Percentiles rank a stretch among this genome's conserved stretches.
Conservation (phyloP, 2,329 filamentous ascomycete genomes). For the Fusarium pilosicola region DNA sequence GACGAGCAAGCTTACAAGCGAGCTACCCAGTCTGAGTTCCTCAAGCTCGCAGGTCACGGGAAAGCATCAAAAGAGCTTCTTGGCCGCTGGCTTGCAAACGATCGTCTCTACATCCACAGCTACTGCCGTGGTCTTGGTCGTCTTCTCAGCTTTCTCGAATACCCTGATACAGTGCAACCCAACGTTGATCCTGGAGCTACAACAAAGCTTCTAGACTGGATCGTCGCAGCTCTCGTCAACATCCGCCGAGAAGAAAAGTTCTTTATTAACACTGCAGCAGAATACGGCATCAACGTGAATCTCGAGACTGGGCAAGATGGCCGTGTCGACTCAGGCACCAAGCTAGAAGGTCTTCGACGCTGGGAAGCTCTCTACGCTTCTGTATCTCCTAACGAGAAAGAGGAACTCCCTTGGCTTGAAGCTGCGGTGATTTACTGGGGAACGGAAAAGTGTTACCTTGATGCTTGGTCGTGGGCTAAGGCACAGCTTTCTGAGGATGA, state of each 20-base stretch:
- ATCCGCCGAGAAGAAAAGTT: conserved; percentile 74
- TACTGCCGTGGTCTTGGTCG: conserved; percentile 74
- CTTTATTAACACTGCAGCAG: conserved; percentile 70
- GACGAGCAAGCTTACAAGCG: conserved; percentile 57
- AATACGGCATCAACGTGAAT: conserved; percentile 66
- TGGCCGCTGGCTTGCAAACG: conserved; percentile 76
- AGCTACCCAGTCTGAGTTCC: conserved; percentile 74
- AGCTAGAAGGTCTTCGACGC: conserved; percentile 53
- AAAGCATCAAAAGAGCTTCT: conserved; percentile 65
- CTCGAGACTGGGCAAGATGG: conserved; percentile 40
- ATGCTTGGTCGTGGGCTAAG: conserved; percentile 66
- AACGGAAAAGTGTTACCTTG: conserved; percentile 74
- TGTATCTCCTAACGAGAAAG: conserved; percentile 57
- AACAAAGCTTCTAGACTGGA: conserved; percentile 68
- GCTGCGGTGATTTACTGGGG: conserved; percentile 79
- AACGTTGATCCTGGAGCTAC: conserved; percentile 49
- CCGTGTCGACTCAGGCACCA: conserved; percentile 43
- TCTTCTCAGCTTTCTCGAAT: conserved; percentile 69
- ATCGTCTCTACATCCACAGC: conserved; percentile 75
- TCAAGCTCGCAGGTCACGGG: conserved; percentile 71
- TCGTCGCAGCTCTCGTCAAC: conserved; percentile 72
- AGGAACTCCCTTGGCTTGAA: conserved; percentile 65
- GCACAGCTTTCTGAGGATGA: conserved; percentile 46
- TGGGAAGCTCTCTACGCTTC: conserved; percentile 63
- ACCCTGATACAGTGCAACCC: conserved; percentile 53